A percentile compares a stretch with the other conserved stretches of the same genome.
phyloP scores from a whole-genome alignment of 2,329 filamentous ascomycete genomes.

The Metarhizium rileyi region DNA sequence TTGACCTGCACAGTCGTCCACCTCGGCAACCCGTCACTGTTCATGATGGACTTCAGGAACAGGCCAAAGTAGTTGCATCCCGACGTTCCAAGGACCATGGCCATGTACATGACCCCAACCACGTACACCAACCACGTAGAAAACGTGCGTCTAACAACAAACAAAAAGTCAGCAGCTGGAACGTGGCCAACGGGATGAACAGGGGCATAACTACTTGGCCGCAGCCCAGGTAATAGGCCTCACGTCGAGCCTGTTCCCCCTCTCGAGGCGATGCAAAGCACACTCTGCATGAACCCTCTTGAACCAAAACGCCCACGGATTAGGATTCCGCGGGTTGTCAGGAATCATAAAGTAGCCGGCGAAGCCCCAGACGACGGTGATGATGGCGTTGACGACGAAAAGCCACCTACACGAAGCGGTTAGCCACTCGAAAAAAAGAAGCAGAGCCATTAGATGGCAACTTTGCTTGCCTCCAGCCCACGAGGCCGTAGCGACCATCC shows the following conservation, averaged over 20 bases:
- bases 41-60: constrained; percentile 20
- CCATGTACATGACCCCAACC: constrained; percentile 21
- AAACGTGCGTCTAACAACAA: constrained; percentile 15
- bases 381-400: constrained; percentile 34
- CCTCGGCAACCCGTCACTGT: constrained; percentile 13
- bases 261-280: constrained; percentile 19
- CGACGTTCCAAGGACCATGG: constrained; percentile 22
- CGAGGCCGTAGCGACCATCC: constrained; percentile 24
- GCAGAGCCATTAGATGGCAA: too few relatives aligned
- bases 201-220: constrained; percentile 10
- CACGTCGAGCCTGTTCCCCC: constrained; percentile 11
- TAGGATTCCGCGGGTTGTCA: constrained; percentile 20
- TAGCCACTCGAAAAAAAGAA: background rate
- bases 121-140: constrained; percentile 20
- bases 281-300: constrained; percentile 15
- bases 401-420: constrained; percentile 21
- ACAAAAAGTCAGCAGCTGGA: background rate
- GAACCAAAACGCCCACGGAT: constrained; percentile 20
- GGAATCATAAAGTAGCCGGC: constrained; percentile 25
- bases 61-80: constrained; percentile 24
- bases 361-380: constrained; percentile 22
- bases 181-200: background rate
- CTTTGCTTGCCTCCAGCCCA: constrained; percentile 28
- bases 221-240: constrained; percentile 18
- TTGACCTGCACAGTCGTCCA: constrained; percentile 35